A percentile compares a stretch with the other conserved stretches of the same genome.
Evolutionary conservation across 768 basidiomycete genomes (phyloP).

Genomic region (Lactifluus subvellereus): DNA sequence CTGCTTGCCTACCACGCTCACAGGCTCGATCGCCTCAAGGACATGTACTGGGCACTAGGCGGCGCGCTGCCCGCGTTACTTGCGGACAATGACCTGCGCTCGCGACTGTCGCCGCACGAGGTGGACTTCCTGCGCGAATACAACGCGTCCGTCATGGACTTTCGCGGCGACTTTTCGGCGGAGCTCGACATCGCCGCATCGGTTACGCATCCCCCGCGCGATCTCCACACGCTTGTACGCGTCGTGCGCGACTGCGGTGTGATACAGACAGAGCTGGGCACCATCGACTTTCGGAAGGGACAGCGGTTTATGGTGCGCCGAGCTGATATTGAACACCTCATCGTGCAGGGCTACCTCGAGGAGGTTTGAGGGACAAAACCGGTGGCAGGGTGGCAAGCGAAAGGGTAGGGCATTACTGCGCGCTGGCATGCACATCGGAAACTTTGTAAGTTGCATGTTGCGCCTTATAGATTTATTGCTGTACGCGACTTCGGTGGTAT

Average conservation of each 20-base stretch:
- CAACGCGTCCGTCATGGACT: conserved; percentile 73
- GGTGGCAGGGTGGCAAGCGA: too few species aligned
- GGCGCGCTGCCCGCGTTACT: conserved; percentile 85
- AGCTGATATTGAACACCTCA: conserved; percentile 88
- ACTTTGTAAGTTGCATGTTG: too few species aligned
- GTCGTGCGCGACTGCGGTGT: conserved; percentile 88
- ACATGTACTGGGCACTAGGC: conserved; percentile 86
- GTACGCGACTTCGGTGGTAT: too few species aligned
- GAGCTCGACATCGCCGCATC: conserved; percentile 84
- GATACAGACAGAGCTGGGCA: conserved; percentile 88
- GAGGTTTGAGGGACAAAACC: conserved; percentile 47
- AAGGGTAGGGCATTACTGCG: too few species aligned
- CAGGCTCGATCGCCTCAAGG: conserved; percentile 73
- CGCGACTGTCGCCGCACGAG: conserved; percentile 72
- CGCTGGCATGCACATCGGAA: too few species aligned
- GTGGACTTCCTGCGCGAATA: conserved; percentile 84
- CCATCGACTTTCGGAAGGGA: conserved; percentile 84
- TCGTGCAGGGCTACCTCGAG: conserved; percentile 90
- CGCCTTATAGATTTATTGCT: too few species aligned
- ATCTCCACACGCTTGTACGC: conserved; percentile 80
- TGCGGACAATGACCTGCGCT: conserved; percentile 56
- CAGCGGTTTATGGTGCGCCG: conserved; percentile 85
- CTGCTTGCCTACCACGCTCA: conserved; percentile 90
- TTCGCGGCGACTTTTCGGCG: conserved; percentile 76
- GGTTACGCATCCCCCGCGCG: conserved; percentile 79